Conservation (phyloP, 2,329 filamentous ascomycete species). For the Fusarium tjaetaba region DNA sequence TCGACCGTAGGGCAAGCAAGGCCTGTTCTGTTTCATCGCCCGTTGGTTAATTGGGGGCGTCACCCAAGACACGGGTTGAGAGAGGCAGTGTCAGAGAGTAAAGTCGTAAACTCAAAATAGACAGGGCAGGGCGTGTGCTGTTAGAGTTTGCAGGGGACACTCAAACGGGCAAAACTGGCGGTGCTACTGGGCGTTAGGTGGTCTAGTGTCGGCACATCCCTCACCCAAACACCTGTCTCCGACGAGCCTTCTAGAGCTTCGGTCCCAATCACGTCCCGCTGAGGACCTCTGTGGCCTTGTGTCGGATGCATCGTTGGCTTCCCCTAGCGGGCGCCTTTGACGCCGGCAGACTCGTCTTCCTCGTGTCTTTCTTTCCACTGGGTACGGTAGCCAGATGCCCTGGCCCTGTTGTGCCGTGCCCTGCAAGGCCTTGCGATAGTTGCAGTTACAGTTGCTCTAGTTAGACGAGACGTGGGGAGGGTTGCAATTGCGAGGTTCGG, state of each 20-base stretch:
- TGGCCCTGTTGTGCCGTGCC: background rate
- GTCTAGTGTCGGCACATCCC: constrained; percentile 18
- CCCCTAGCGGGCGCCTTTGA: constrained; percentile 28
- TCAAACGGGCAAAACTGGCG: background rate
- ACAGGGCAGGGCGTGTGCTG: background rate
- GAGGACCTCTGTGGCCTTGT: constrained; percentile 4
- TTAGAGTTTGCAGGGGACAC: constrained; percentile 15
- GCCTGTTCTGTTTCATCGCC: background rate
- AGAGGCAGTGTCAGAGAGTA: background rate
- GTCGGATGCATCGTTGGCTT: constrained; percentile 24
- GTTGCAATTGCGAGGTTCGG: background rate
- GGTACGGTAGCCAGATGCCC: background rate
- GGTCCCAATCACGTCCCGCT: constrained; percentile 15
- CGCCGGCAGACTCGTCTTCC: background rate
- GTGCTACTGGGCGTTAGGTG: background rate
- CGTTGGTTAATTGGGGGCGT: background rate
- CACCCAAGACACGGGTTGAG: background rate
- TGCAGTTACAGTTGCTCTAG: background rate
- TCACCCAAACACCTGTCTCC: constrained; percentile 22
- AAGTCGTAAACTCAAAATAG: background rate
- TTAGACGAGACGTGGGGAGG: constrained; percentile 2
- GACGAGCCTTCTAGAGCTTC: background rate
- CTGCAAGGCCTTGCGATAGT: background rate
- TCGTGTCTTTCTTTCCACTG: background rate
- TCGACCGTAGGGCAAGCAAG: background rate